Evolutionary conservation across 805 yeast genomes (phyloP), one percentile per base, ranked within the genome.

Genomic region (Lachancea lanzarotensis): DNA sequence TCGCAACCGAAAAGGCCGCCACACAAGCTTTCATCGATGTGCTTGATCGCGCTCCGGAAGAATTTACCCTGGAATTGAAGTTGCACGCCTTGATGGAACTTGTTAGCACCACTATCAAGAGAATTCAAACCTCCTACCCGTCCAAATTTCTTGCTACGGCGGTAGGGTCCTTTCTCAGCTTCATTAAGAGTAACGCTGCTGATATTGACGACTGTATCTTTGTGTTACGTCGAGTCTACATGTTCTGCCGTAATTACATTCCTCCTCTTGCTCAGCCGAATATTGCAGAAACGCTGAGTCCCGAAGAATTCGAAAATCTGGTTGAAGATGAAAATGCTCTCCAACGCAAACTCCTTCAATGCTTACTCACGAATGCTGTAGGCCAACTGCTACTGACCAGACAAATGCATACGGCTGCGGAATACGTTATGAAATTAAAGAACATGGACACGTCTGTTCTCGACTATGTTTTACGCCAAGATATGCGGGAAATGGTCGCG

Each of bases 81-180:
- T 68, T 84, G 49, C 85, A 85, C 63, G 69, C 79, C 30, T 54
- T 86, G 8, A 69, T 81, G 46, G 95, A 89, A 65, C 69, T 88
- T 43, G 65, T 85, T 43, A 71, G 67, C 15, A 69, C 78, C 35
- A 75, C 81, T 35, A 59, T 85, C 54, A 76, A 74, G 51, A 68
- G 81, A 46, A 81, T 87, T 48, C 68, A 71, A 32, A 84, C 95
- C 0, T 60, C 78, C 16, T 80, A 82, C 56, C 96, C 97, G 7
- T 84, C 95, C 0, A 77, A 84, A 49, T 89, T 85, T 56, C 66
- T 90, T 38, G 73, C 83, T 1, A 82, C 86, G 75, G 78, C 82
- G 0, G 74, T 81, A 0, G 60, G 83, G 1, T 71, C 88, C 0
- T 60, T 81, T 31, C 64, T 82, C 42, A 78, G 78, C 40, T 72